A percentile compares a stretch with the other conserved stretches of the same genome.
These are phyloP conservation scores for Scytalidium lignicola DNA, from an alignment of 2,329 filamentous ascomycete species.

Conservation along the genomic window DNA sequence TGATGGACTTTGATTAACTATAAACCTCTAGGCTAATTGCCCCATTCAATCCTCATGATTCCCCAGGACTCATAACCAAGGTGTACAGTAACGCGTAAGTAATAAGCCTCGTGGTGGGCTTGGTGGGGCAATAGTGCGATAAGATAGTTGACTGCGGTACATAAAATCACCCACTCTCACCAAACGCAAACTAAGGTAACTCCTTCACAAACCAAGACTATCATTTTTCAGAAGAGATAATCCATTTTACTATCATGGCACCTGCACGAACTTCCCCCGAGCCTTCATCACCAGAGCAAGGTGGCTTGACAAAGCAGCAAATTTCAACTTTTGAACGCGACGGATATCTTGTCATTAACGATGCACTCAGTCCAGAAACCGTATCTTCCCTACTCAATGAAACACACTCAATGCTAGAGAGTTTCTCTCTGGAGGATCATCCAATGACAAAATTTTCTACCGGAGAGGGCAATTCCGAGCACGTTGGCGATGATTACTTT, in stretches of 20 bases:
- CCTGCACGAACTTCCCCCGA: constrained; percentile 18
- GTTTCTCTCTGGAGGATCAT: constrained; percentile 75
- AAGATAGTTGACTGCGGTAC: background rate
- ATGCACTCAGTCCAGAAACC: constrained; percentile 63
- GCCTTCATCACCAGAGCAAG: constrained; percentile 3
- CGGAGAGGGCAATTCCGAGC: constrained; percentile 62
- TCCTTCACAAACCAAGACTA: background rate
- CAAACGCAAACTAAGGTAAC: background rate
- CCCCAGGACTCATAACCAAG: no score
- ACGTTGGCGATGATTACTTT: constrained; percentile 95
- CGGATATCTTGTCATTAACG: constrained; percentile 84
- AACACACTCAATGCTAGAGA: constrained; percentile 67
- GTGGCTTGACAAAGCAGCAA: constrained; percentile 67
- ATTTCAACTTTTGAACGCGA: constrained; percentile 69
- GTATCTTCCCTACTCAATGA: constrained; percentile 66
- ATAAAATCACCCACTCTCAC: background rate
- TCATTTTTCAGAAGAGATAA: background rate
- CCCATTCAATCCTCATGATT: no score
- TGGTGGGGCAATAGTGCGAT: no score
- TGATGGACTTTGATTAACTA: no score
- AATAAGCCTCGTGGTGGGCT: no score
- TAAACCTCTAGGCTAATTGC: no score
- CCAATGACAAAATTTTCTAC: constrained; percentile 94
- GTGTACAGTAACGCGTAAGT: no score
- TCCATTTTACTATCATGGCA: constrained; percentile 9